Conservation (phyloP, 2,329 filamentous ascomycete genomes). For the Cladobotryum mycophilum region DNA sequence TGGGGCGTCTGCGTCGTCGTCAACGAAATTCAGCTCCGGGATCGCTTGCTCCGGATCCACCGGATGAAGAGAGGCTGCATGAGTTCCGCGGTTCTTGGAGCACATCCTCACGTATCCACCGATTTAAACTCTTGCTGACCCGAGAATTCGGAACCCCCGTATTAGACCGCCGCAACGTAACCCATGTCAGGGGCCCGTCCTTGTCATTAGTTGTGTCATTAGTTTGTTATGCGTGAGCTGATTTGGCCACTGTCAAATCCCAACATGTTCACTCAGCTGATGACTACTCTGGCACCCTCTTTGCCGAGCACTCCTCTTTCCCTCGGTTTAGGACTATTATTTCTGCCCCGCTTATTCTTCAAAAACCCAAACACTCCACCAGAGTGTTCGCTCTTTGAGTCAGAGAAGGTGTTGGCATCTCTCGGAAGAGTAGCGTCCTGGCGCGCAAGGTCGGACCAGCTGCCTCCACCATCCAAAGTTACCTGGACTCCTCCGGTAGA, state of each 20-base stretch:
- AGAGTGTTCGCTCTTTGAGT: conserved; percentile 50
- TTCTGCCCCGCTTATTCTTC: conserved; percentile 80
- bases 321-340: conserved; percentile 88
- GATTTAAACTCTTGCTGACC: background rate
- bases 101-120: too few relatives aligned
- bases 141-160: background rate
- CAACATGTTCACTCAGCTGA: conserved; percentile 44
- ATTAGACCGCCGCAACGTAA: background rate
- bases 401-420: conserved; percentile 53
- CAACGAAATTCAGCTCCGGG: too few relatives aligned
- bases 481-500: conserved; percentile 84
- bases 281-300: conserved; percentile 80
- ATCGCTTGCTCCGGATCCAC: too few relatives aligned
- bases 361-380: conserved; percentile 87
- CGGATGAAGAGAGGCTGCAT: too few relatives aligned
- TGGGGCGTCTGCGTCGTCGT: too few relatives aligned
- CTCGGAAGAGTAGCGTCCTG: conserved; percentile 70
- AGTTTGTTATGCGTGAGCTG: background rate
- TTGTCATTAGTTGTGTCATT: conserved; percentile 7
- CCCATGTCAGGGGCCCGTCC: conserved; percentile 5
- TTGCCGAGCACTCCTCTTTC: conserved; percentile 92
- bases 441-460: conserved; percentile 85
- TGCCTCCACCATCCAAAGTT: conserved; percentile 80
- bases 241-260: background rate
- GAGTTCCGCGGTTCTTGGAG: too few relatives aligned